phyloP scores from a whole-genome alignment of 2,329 filamentous ascomycete genomes.

The Aureobasidium sp. region DNA sequence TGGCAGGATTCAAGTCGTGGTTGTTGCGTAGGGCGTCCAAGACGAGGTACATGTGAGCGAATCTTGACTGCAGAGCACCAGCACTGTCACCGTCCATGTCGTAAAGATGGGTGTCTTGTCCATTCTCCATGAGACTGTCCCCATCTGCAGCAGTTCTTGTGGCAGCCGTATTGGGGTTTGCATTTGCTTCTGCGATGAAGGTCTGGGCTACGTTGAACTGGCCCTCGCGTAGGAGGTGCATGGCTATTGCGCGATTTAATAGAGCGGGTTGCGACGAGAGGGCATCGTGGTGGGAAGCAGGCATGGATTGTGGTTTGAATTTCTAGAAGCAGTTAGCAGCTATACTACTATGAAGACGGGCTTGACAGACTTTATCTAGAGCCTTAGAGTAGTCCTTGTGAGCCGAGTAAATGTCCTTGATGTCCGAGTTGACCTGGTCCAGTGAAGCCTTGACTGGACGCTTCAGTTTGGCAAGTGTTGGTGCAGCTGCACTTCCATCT shows the following conservation, averaged over 20 bases:
- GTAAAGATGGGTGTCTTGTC: neutral
- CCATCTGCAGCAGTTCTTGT: neutral
- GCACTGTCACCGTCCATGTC: constrained; percentile 16
- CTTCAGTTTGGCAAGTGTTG: constrained; percentile 76
- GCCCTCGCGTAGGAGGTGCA: constrained; percentile 92
- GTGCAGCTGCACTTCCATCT: constrained; percentile 32
- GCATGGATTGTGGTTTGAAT: constrained; percentile 60
- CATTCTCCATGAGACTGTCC: neutral
- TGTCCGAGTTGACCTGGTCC: constrained; percentile 68
- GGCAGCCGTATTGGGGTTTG: neutral
- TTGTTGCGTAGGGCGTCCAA: constrained; percentile 65
- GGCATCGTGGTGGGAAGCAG: constrained; percentile 73
- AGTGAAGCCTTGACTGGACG: constrained; percentile 76
- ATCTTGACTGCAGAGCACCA: constrained; percentile 61
- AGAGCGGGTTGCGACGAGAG: constrained; percentile 67
- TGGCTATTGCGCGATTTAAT: constrained; percentile 88
- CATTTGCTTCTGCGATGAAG: constrained; percentile 56
- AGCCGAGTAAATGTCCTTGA: constrained; percentile 76
- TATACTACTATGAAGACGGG: neutral
- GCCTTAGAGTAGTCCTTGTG: constrained; percentile 80
- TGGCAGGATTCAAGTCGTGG: constrained; percentile 72
- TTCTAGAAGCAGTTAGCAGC: constrained; percentile 38
- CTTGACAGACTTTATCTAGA: constrained; percentile 60
- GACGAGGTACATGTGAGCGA: constrained; percentile 85
- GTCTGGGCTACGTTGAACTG: constrained; percentile 82